phyloP scores from a whole-genome alignment of 495 filamentous ascomycete genomes.

The Xylaria flabelliformis region DNA sequence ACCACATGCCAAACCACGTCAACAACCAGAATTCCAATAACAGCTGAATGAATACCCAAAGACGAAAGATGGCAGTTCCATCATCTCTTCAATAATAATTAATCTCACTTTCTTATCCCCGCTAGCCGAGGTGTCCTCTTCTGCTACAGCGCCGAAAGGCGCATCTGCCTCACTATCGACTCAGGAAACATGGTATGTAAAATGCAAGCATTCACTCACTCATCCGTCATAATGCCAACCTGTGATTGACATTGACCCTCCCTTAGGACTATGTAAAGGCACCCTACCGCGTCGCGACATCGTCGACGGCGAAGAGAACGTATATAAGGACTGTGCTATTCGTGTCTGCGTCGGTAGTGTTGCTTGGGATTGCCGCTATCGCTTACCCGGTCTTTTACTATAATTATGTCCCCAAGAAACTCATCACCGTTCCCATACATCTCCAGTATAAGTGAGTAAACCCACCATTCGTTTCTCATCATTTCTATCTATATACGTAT shows the following conservation, averaged over 20 bases:
- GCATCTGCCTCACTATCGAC: background rate
- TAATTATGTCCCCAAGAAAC: constrained; percentile 77
- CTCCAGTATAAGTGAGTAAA: constrained; percentile 76
- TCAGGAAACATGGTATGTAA: constrained; percentile 15
- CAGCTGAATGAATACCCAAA: background rate
- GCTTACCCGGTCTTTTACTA: constrained; percentile 83
- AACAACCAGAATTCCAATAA: background rate
- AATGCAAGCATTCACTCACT: background rate
- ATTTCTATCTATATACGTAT: background rate
- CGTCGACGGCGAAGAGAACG: constrained; percentile 69
- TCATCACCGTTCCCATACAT: constrained; percentile 69
- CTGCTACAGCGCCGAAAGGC: background rate
- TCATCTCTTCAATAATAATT: background rate
- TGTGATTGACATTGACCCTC: background rate
- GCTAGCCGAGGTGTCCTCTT: no score
- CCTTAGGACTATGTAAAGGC: constrained; percentile 35
- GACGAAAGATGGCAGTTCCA: background rate
- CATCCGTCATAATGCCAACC: no score
- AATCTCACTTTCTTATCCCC: background rate
- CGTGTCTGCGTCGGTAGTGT: constrained; percentile 58
- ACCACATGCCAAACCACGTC: constrained; percentile 27
- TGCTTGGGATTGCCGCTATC: constrained; percentile 67
- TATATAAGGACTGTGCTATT: constrained; percentile 77
- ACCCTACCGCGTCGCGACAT: constrained; percentile 63
- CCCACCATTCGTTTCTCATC: background rate